Conservation (phyloP, 1,284 basidiomycete species). For the Anthracocystis panici-leucophaei region DNA sequence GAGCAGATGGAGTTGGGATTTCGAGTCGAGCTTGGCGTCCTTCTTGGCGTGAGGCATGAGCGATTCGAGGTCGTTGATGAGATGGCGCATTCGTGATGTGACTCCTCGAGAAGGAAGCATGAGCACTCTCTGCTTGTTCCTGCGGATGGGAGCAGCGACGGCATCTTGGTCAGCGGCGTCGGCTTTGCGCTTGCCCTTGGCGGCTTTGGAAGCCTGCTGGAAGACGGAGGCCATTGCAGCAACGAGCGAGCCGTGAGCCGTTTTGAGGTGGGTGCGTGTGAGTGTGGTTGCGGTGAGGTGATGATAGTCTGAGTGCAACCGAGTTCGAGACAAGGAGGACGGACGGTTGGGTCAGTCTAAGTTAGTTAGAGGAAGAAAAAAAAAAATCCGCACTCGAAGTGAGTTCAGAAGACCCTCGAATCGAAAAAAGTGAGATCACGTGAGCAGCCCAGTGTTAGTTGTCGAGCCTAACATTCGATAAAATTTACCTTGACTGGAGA, state of each 20-base stretch:
- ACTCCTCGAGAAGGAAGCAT: conserved; percentile 93
- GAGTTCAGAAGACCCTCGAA: too few species aligned
- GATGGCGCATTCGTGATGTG: conserved; percentile 94
- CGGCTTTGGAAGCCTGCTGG: conserved; percentile 47
- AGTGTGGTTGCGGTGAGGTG: not conserved
- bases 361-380: too few species aligned
- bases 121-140: conserved; percentile 78
- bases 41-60: conserved; percentile 96
- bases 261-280: not conserved
- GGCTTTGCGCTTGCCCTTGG: conserved; percentile 59
- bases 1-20: conserved; percentile 90
- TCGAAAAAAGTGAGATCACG: too few species aligned
- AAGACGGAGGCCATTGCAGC: conserved; percentile 50
- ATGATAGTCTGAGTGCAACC: not conserved
- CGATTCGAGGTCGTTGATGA: conserved; percentile 93
- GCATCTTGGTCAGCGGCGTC: conserved; percentile 32
- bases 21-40: conserved; percentile 82
- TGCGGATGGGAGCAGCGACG: conserved; percentile 29
- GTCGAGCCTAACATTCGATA: too few species aligned
- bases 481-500: too few species aligned
- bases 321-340: too few species aligned
- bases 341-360: too few species aligned
- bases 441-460: too few species aligned
- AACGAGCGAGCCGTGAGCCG: not conserved
- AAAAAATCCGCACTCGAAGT: not conserved